A percentile compares a stretch with the other conserved stretches of the same genome.
Conservation (phyloP, 108 stramenopile genomes). For the Phaeodactylum tricornutum region DNA sequence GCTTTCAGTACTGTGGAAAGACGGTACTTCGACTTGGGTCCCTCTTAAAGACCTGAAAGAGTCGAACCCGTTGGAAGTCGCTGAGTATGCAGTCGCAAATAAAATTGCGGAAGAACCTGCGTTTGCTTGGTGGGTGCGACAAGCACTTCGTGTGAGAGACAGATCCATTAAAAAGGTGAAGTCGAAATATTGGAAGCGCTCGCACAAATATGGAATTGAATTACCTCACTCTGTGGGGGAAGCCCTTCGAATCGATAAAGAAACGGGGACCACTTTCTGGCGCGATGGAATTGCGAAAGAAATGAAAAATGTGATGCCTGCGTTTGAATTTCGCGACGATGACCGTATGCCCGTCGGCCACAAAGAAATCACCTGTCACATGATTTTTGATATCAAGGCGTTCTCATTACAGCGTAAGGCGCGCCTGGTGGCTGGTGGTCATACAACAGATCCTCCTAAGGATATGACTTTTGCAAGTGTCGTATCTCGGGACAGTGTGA, state of each 20-base stretch:
- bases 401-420: constrained; percentile 7
- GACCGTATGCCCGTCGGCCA: constrained; percentile 17
- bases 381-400: constrained; percentile 18
- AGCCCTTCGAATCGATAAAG: constrained; percentile 25
- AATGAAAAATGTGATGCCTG: constrained; percentile 1
- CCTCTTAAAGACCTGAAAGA: constrained; percentile 22
- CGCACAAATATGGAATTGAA: constrained; percentile 37
- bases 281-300: constrained; percentile 6
- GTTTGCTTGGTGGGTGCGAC: constrained; percentile 29
- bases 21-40: constrained; percentile 21
- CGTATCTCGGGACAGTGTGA: constrained; percentile 22
- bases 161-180: constrained; percentile 17
- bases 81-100: constrained; percentile 18
- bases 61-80: constrained; percentile 18
- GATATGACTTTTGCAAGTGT: constrained; percentile 15
- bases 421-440: too few relatives aligned
- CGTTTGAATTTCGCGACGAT: constrained; percentile 6
- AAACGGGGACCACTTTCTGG: constrained; percentile 24
- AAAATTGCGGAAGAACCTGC: constrained; percentile 14
- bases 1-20: constrained; percentile 20
- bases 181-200: constrained; percentile 10
- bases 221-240: constrained; percentile 25
- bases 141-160: constrained; percentile 3
- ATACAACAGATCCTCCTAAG: neutral
- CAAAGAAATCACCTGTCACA: constrained; percentile 15